These are phyloP conservation scores for Hyaloperonospora arabidopsidis DNA, from an alignment of 352 stramenopile species.

Conservation along the genomic window DNA sequence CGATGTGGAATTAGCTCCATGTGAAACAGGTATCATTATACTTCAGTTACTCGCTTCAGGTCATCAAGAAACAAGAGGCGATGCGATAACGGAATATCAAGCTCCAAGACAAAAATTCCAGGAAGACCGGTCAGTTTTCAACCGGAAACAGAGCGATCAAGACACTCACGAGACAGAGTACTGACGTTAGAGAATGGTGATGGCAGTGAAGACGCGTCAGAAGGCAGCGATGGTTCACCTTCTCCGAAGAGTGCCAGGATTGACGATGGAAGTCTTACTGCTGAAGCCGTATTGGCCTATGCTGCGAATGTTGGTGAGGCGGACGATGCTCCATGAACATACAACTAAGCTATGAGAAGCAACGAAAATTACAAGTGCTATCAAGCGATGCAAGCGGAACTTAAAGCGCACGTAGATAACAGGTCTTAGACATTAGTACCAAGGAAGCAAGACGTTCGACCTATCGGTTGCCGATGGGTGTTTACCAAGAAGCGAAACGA, in stretches of 20 bases:
- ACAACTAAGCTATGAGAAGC: constrained; percentile 4
- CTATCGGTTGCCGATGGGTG: constrained; percentile 1
- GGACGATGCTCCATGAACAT: not conserved
- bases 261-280: constrained; percentile 9
- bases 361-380: not conserved
- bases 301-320: constrained; percentile 4
- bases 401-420: constrained; percentile 4
- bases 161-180: not conserved
- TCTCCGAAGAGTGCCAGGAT: constrained; percentile 10
- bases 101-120: not conserved
- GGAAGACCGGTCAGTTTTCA: not conserved
- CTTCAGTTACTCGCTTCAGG: not conserved
- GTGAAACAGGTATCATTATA: not conserved
- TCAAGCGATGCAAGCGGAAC: constrained; percentile 7
- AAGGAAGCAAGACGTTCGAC: not conserved
- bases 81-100: not conserved
- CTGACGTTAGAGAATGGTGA: not conserved
- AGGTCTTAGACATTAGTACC: constrained; percentile 4
- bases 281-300: constrained; percentile 9
- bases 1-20: not conserved
- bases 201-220: not conserved
- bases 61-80: too few relatives aligned
- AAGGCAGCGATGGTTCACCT: constrained; percentile 7
- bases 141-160: not conserved
- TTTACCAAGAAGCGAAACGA: constrained; percentile 9